phyloP scores from a whole-genome alignment of 2,329 filamentous ascomycete species.

The Fusarium mangiferae region DNA sequence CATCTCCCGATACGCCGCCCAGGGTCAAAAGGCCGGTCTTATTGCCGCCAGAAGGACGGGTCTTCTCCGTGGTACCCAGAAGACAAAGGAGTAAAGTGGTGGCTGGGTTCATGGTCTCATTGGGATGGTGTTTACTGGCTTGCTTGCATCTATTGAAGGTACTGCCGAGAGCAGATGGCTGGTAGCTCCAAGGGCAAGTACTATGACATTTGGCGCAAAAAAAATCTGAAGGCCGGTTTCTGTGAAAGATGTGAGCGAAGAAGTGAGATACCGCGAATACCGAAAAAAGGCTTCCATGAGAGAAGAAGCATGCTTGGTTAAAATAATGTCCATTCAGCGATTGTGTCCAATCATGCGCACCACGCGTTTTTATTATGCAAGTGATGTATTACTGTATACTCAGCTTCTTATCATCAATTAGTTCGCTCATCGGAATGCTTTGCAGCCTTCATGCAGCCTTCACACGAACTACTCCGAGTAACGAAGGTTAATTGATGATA shows the following conservation, averaged over 20 bases:
- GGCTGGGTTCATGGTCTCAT: conserved; percentile 64
- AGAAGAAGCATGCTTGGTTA: conserved; percentile 38
- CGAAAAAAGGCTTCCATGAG: conserved; percentile 34
- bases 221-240: conserved; percentile 47
- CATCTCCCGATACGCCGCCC: conserved; percentile 96
- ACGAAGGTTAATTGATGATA: neutral
- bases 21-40: conserved; percentile 99
- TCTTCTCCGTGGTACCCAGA: conserved; percentile 99
- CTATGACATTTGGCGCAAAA: conserved; percentile 62
- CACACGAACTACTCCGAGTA: too few relatives aligned
- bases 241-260: conserved; percentile 42
- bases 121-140: conserved; percentile 73
- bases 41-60: conserved; percentile 99
- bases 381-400: neutral
- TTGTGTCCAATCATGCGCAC: neutral
- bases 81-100: conserved; percentile 90
- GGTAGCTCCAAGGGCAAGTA: conserved; percentile 61
- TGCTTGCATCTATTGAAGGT: conserved; percentile 69
- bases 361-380: neutral
- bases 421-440: neutral
- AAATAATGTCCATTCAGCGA: conserved; percentile 34
- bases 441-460: neutral
- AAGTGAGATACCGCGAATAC: conserved; percentile 45
- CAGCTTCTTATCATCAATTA: neutral
- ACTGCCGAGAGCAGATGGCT: conserved; percentile 59